Conservation (phyloP, 352 stramenopile genomes). For the Pythium scleroteichum region DNA sequence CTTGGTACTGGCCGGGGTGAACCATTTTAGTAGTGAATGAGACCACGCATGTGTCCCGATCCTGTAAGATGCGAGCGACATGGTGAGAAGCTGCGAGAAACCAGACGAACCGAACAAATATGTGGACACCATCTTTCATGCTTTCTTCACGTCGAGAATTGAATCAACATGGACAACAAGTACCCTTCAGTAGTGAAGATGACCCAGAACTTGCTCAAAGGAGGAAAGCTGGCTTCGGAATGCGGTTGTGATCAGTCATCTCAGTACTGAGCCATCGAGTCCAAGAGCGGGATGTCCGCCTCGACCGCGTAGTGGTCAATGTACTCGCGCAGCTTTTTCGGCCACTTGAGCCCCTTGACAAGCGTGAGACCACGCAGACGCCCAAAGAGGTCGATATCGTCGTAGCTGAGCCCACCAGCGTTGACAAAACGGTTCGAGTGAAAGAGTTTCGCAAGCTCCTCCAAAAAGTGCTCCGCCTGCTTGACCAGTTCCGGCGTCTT, state of each 20-base stretch:
- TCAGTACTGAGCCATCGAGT: constrained; percentile 49
- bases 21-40: too few relatives aligned
- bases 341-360: constrained; percentile 52
- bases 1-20: too few relatives aligned
- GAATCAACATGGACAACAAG: too few relatives aligned
- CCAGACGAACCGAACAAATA: too few relatives aligned
- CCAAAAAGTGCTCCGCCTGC: constrained; percentile 39
- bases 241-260: background rate
- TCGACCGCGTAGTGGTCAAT: constrained; percentile 45
- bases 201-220: too few relatives aligned
- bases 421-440: constrained; percentile 45
- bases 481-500: constrained; percentile 42
- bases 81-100: too few relatives aligned
- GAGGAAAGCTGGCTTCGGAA: too few relatives aligned
- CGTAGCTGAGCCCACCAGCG: constrained; percentile 41
- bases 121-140: too few relatives aligned
- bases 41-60: too few relatives aligned
- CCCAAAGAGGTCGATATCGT: constrained; percentile 56
- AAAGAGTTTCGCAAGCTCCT: constrained; percentile 41
- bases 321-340: constrained; percentile 47
- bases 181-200: too few relatives aligned
- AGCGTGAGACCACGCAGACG: constrained; percentile 50
- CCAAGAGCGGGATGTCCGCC: constrained; percentile 47
- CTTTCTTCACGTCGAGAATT: too few relatives aligned
- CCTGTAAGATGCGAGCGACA: too few relatives aligned